Evolutionary conservation across 352 stramenopile species (phyloP), one percentile per base, ranked within the genome.

Genomic region (Phytophthora crassamura): DNA sequence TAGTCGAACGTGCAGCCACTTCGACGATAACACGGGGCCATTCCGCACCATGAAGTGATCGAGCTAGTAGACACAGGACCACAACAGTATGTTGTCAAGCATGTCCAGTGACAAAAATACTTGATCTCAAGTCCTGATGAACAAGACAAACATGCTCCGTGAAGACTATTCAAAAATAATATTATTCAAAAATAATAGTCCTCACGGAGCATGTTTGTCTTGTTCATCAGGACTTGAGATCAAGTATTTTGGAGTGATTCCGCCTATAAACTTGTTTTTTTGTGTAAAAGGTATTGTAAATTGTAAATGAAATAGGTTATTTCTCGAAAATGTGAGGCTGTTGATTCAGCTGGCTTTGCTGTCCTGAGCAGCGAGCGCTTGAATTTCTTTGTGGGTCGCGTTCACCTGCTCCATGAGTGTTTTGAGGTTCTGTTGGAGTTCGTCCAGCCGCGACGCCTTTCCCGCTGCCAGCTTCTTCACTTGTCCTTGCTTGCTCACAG

Each of bases 1-100:
- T 28, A 84, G 45, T 15, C 75, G 66, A 7, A 63, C 54, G 47
- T 77, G 64, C 36, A 82, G 51, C 76, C 76, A 80, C 20, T 65
- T 69, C 4, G 40, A 39, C 15, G 46, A 75, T 50, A 50, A 38
- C 75, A 84, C 79, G 20, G 16, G 16, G 15, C 49, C 54, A 60
- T 55, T 8, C 39, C 32, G 14, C 22, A 51, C 20, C 43, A 35
- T 57, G 0, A 12, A n/a, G 30, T 18, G 30, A 25, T 8, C 11
- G 11, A 52, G 16, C 40, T 15, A 14, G 12, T 7, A 22, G 22
- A 18, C 18, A 12, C 43, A 34, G 15, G 7, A 28, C 16, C 40
- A 46, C 40, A 46, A 12, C 39, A 43, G 10, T 28, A 2, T 6
- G 22, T 16, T 39, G 48, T 33, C 48, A 56, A 32, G 35, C 25